Base-by-base conservation (phyloP, 345 rosid species). In the Salix arbutifolia region DNA sequence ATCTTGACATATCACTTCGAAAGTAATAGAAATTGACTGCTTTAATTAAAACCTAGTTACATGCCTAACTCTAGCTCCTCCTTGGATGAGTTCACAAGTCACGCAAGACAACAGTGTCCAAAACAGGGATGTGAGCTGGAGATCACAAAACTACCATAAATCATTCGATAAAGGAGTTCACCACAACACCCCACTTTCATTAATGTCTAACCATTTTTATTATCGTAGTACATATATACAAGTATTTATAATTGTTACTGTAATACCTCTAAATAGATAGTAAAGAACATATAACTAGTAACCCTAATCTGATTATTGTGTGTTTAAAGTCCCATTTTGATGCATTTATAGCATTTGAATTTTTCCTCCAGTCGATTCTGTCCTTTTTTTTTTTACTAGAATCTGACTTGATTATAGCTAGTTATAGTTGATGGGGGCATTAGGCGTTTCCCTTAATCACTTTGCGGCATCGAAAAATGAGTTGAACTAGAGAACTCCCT, bases 91-190 rank as follows among this genome's bases (percentile, higher is more conserved):
- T 7, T 76, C 69, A 69, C 61, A 13, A 44, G 30, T 40, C 67
- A 44, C 61, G 30, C 79, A 77, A 61, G 74, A 70, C 74, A 60
- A 44, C 79, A 44, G 69, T 76, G 64, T 26, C 46, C n/a, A n/a
- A 72, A 61, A 72, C 19, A 21, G 37, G 69, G 35, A 19, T 25
- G 40, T 77, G 71, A 71, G 80, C 75, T 77, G 80, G 76, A 77
- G 40, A 77, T 71, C 66, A 71, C 80, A 77, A 77, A 65, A 35
- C 58, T 25, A 72, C 42, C 50, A 61, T 62, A 38, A 78, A 52
- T 56, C 58, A 50, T 65, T 48, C 35, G 46, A 68, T 21, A 53
- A 25, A 76, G 28, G 66, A 53, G 7, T 46, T 68, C 13, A 28
- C 25, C 50, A 37, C 17, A 23, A 19, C 40, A 53, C 67, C 56